Evolutionary conservation across 2,329 filamentous ascomycete species (phyloP), one percentile per base, ranked within the genome.

Genomic region (Penicillium oxalicum): DNA sequence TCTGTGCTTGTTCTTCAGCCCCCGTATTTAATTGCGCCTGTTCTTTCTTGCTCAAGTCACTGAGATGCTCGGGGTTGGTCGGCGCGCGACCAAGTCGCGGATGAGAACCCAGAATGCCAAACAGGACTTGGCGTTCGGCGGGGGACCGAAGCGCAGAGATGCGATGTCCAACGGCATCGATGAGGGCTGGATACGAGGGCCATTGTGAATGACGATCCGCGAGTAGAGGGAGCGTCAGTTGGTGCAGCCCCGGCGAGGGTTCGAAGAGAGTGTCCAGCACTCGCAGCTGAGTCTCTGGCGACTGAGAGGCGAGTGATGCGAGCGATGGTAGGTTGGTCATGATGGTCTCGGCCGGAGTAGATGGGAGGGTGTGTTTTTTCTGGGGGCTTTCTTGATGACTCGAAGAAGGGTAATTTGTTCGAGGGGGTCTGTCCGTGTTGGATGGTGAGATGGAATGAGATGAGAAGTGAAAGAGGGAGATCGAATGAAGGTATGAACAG

Each of bases 241-340:
- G 75, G 67, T 91, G 88, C 1, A 96, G 81, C 44, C 84, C 80
- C 0, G 79, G 74, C 46, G 85, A 90, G 12, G 88, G 87, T 66
- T 96, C 91, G 69, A 96, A 95, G 50, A 95, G 83, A 3, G 83
- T 77, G 70, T 94, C 87, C 42, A 95, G 79, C 43, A 83, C 59
- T 39, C 58, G 59, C 42, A 68, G 57, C 35, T 86, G 77, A 18
- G 78, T 71, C 27, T 74, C 61, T 28, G 80, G 75, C 13, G 82
- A 64, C 42, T 84, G 77, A 40, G 72, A 70, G 26, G 77, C 72
- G 35, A 94, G 72, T 11, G 72, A 70, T 40, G 73, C 64, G 59
- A 84, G 74, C 27, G 76, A 65, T 9, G 87, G 87, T 5, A 93
- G 76, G 27, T 50, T 47, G 42, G 58, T 43, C 62, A 64, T 66